These are phyloP conservation scores for Candida quercuum DNA, from an alignment of 805 yeast genomes.

Conservation along the genomic window DNA sequence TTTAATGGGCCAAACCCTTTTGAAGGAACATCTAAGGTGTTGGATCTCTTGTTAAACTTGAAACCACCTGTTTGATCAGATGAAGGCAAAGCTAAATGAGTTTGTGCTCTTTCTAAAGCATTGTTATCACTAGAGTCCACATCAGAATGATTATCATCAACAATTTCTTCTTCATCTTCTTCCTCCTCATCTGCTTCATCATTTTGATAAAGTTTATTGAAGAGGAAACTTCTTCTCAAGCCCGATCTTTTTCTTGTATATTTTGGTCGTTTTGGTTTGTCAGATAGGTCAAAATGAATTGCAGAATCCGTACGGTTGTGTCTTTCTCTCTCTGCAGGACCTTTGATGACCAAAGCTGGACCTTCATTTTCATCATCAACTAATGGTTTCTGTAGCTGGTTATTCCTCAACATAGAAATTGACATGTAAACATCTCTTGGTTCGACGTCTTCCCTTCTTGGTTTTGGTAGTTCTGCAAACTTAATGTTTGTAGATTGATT, in stretches of 20 bases:
- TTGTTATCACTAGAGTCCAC: constrained; percentile 15
- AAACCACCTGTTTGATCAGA: constrained; percentile 30
- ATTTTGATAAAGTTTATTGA: background rate
- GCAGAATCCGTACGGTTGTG: constrained; percentile 12
- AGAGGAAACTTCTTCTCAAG: constrained; percentile 13
- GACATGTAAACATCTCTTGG: constrained; percentile 85
- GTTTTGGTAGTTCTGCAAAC: constrained; percentile 23
- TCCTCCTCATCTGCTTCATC: constrained; percentile 3
- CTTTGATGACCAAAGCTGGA: constrained; percentile 69
- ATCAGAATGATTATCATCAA: constrained; percentile 2
- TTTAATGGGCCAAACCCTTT: constrained; percentile 19
- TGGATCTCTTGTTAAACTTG: constrained; percentile 39
- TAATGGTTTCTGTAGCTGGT: constrained; percentile 30
- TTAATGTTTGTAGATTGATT: constrained; percentile 10
- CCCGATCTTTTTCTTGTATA: constrained; percentile 13
- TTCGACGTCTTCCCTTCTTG: constrained; percentile 43
- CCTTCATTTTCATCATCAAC: constrained; percentile 55
- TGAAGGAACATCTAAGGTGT: constrained; percentile 38
- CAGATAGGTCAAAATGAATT: constrained; percentile 24
- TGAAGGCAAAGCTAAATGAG: constrained; percentile 31
- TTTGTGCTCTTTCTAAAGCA: constrained; percentile 24
- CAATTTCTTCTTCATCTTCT: constrained; percentile 7
- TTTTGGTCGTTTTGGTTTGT: constrained; percentile 13
- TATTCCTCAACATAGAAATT: constrained; percentile 69
- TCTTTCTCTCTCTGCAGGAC: constrained; percentile 67